Evolutionary conservation across 495 filamentous ascomycete genomes (phyloP).

Genomic region (Penicillium psychrofluorescens): DNA sequence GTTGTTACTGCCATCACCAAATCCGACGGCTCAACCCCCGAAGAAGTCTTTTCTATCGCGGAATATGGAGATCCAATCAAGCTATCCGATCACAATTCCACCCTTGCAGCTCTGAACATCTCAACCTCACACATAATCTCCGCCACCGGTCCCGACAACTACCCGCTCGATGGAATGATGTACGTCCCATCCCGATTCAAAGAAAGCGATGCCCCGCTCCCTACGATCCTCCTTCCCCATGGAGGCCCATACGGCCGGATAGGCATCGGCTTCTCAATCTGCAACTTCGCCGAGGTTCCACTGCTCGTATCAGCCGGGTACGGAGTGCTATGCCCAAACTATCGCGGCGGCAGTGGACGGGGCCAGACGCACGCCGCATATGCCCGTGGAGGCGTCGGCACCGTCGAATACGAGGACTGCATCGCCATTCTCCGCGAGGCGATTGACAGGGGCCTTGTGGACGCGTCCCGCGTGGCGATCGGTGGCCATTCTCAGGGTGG

Average conservation of each 20-base stretch:
- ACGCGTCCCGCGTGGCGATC: constrained; percentile 17
- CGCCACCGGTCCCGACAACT: no score
- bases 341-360: constrained; percentile 21
- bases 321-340: constrained; percentile 21
- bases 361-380: constrained; percentile 19
- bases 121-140: no score
- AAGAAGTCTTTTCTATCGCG: no score
- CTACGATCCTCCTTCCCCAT: constrained; percentile 24
- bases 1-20: no score
- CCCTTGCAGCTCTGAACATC: no score
- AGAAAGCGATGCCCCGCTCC: constrained; percentile 2
- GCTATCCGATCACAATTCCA: no score
- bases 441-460: constrained; percentile 16
- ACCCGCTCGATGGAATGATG: no score
- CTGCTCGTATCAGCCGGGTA: constrained; percentile 22
- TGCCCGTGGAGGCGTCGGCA: constrained; percentile 11
- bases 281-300: constrained; percentile 15
- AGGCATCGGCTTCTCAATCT: constrained; percentile 16
- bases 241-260: constrained; percentile 23
- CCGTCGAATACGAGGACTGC: constrained; percentile 21
- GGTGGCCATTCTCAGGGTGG: constrained; percentile 26
- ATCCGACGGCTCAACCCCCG: no score
- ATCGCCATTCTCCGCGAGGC: constrained; percentile 17
- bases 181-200: no score
- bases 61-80: no score